Evolutionary conservation across 2,329 filamentous ascomycete genomes (phyloP).

Genomic region (Ceratocystis lukuohia): DNA sequence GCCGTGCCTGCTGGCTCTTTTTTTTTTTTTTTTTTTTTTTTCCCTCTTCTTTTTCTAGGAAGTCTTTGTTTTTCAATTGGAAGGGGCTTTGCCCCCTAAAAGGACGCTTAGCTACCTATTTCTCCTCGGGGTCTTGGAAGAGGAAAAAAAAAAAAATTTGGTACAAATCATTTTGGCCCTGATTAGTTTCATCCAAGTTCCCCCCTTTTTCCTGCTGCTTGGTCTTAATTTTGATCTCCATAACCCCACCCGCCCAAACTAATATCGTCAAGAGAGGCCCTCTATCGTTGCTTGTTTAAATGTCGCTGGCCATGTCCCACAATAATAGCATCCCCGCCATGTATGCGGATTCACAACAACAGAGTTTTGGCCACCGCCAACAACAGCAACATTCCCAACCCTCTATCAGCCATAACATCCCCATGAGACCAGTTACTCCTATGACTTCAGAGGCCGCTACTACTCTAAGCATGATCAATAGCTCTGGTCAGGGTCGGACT

Average conservation of each 20-base stretch:
- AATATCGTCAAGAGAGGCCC: conserved; percentile 3
- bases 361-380: conserved; percentile 20
- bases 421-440: conserved; percentile 14
- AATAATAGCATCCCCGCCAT: conserved; percentile 11
- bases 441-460: conserved; percentile 14
- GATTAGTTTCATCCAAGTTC: conserved; percentile 6
- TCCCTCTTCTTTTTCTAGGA: background rate
- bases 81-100: background rate
- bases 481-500: background rate
- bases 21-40: conserved; percentile 17
- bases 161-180: conserved; percentile 1
- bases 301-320: conserved; percentile 22
- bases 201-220: conserved; percentile 6
- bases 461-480: conserved; percentile 10
- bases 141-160: background rate
- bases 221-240: conserved; percentile 7
- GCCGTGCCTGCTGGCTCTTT: background rate
- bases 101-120: background rate
- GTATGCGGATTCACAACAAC: conserved; percentile 6
- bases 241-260: conserved; percentile 5
- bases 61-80: background rate
- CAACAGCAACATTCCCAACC: conserved; percentile 18
- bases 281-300: conserved; percentile 22
- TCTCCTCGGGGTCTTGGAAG: conserved; percentile 25
- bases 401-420: background rate